Evolutionary conservation across 331 rosid genomes (phyloP).

Genomic region (Prunus yedoensis): DNA sequence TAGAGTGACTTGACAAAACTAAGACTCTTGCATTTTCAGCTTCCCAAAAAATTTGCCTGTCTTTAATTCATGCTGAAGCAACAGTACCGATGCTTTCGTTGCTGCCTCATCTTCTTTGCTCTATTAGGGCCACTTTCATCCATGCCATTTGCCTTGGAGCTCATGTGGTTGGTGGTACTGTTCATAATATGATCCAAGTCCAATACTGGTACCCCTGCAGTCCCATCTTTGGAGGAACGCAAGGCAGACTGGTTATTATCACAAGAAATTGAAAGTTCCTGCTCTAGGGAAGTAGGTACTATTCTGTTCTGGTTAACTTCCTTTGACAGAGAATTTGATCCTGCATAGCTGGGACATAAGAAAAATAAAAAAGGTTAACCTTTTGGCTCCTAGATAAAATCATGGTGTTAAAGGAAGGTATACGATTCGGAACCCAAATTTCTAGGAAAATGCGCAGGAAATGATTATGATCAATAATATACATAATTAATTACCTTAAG

Average conservation of each 20-base stretch:
- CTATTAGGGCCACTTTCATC: conserved; percentile 21
- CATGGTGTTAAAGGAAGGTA: not conserved
- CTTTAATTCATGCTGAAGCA: conserved; percentile 32
- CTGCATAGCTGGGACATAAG: conserved; percentile 43
- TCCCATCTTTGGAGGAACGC: conserved; percentile 26
- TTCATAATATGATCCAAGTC: conserved; percentile 30
- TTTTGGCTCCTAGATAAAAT: not conserved
- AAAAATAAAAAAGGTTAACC: not conserved
- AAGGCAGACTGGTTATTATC: conserved; percentile 32
- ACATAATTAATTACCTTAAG: conserved; percentile 45
- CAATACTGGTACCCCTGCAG: conserved; percentile 1
- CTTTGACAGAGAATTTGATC: conserved; percentile 41
- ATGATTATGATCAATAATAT: not conserved
- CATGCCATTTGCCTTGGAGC: conserved; percentile 10
- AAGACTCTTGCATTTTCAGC: not conserved
- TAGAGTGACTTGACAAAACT: conserved; percentile 16
- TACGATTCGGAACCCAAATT: not conserved
- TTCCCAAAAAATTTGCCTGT: not conserved
- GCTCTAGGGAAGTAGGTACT: conserved; percentile 61
- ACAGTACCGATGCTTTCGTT: conserved; percentile 31
- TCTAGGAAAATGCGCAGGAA: not conserved
- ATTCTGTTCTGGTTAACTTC: conserved; percentile 61
- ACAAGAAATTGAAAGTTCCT: conserved; percentile 30
- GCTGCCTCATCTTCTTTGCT: conserved; percentile 25
- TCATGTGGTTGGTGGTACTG: conserved; percentile 17